phyloP scores from a whole-genome alignment of 257 asterid species.

The Voacanga thouarsii region DNA sequence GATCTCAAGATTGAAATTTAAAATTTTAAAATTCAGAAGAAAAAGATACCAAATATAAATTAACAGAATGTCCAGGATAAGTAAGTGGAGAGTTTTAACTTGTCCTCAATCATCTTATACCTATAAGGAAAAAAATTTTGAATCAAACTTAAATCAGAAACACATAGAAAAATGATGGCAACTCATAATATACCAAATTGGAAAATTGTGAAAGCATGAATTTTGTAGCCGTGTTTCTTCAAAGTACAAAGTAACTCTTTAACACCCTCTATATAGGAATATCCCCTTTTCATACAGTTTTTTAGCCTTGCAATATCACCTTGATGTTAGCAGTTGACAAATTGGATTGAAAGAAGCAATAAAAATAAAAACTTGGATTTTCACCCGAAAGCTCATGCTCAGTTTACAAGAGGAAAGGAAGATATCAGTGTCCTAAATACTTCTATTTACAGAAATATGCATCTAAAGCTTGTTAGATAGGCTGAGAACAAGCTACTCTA shows the following conservation, averaged over 20 bases:
- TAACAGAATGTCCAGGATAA: constrained; percentile 98
- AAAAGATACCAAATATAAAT: constrained; percentile 64
- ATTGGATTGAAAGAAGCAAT: too few species aligned
- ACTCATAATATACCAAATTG: too few species aligned
- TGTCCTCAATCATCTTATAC: constrained; percentile 84
- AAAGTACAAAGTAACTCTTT: constrained; percentile 63
- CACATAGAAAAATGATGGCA: constrained; percentile 12
- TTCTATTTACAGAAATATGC: too few species aligned
- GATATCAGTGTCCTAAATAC: too few species aligned
- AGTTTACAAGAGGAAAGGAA: too few species aligned
- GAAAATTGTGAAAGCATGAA: constrained; percentile 88
- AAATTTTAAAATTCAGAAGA: constrained; percentile 3
- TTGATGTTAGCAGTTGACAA: too few species aligned
- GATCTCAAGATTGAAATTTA: not conserved
- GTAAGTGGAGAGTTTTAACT: constrained; percentile 69
- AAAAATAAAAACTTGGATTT: too few species aligned
- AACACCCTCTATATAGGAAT: constrained; percentile 77
- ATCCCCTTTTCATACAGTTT: too few species aligned
- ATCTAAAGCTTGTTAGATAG: too few species aligned
- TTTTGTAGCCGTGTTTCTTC: constrained; percentile 74
- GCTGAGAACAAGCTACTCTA: too few species aligned
- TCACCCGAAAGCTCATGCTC: too few species aligned
- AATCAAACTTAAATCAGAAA: constrained; percentile 20
- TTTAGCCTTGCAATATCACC: constrained; percentile 61
- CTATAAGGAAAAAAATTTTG: constrained; percentile 33